Base-by-base conservation (phyloP, 495 filamentous ascomycete species). In the Apiosordaria backusii region DNA sequence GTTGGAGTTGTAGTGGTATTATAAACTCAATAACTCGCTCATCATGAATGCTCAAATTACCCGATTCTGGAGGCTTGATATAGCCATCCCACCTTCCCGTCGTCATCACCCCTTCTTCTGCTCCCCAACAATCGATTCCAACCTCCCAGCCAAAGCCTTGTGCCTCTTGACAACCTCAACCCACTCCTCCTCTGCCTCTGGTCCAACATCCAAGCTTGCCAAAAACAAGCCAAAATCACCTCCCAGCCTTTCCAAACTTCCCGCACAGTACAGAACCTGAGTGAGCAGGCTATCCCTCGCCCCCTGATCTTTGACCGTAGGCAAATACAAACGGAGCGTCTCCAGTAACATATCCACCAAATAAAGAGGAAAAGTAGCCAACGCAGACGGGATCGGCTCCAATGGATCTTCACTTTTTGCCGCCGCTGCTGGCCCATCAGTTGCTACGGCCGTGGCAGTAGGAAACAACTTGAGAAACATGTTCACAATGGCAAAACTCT, bases 261-360 rank as follows among this genome's bases (percentile, higher is more conserved):
- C 92, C 2, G 93, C 93, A 69, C 94, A 97, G 78, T 98, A 99
- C 21, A 98, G 82, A 2, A 98, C 90, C 74, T 99, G 96, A 0
- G 93, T 99, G 2, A 98, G 79, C 63, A 99, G 79, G 71, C 91
- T 95, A 68, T 99, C 96, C 54, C 84, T 83, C 0, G 89, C 88
- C 52, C 86, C 85, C 53, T 87, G 88, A 71, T 98, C 94, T 68
- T 85, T 84, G 18, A 99, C 87, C 64, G 90, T 93, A 0, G 92
- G 90, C 4, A 98, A 81, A 78, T 98, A 98, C 19, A 77, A 76
- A 64, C 87, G 83, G 53, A 99, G 81, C 0, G 92, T 96, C 57
- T 89, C 87, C 23, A 89, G 87, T 59, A 99, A 81, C 72, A 97
- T 84, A 23, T 89, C 84, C 29, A 96, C 87, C n/a, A 98, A 80